Evolutionary conservation across 2,329 filamentous ascomycete species (phyloP).

Genomic region (Fusarium sp.): DNA sequence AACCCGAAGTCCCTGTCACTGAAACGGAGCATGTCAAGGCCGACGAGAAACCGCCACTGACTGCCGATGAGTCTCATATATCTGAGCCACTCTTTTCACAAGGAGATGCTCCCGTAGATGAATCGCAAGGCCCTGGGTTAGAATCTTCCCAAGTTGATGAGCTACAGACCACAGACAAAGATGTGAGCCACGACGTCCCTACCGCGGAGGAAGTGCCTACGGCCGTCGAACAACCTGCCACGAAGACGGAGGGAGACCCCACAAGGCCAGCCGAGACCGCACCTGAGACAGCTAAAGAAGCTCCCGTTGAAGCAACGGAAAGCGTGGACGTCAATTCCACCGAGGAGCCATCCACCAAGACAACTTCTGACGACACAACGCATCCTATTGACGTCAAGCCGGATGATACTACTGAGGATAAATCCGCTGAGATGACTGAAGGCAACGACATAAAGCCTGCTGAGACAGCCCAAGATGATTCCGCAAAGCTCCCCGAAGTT

Average conservation of each 20-base stretch:
- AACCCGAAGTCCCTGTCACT: not conserved
- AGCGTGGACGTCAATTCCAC: not conserved
- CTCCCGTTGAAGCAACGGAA: not conserved
- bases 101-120: slow-evolving; percentile 40
- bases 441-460: not conserved
- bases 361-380: not conserved
- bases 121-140: slow-evolving; percentile 41
- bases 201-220: not conserved
- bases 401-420: not conserved
- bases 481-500: not conserved
- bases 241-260: not conserved
- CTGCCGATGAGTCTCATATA: slow-evolving; percentile 36
- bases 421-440: not conserved
- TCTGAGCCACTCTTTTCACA: slow-evolving; percentile 51
- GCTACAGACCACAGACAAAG: not conserved
- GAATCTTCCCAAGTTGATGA: slow-evolving; percentile 44
- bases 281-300: not conserved
- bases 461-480: not conserved
- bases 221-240: slow-evolving; percentile 1
- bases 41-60: not conserved
- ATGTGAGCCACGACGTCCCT: not conserved
- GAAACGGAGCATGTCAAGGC: not conserved
- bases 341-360: not conserved
- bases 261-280: not conserved
- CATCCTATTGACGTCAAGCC: slow-evolving; percentile 4